Evolutionary conservation across 306 rosid species (phyloP), one percentile per base, ranked within the genome.

Genomic region (Glycine soja): DNA sequence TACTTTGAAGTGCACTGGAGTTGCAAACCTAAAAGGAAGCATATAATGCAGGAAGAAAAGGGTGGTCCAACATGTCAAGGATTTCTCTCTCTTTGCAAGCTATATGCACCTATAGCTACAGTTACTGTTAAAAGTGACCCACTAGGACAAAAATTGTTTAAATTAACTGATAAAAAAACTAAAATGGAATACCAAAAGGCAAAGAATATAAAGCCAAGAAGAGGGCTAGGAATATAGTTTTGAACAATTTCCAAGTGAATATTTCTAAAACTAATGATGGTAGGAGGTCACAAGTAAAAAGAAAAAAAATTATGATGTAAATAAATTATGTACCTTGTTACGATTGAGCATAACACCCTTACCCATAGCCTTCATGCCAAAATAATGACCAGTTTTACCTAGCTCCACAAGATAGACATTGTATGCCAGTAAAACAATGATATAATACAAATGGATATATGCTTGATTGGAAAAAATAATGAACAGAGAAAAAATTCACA

Each of bases 321-420:
- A 38, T 34, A 59, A 36, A 57, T 42, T 48, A 14, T 12, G 42
- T 83, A 93, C 99, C 94, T 95, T 95, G 83, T 95, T 95, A 15
- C 99, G 97, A 70, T 91, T 95, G 72, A 93, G 95, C 98, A 95
- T 95, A 72, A 88, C 81, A 36, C 83, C 75, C 84, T 94, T 94
- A 58, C 92, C 97, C 98, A 94, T 94, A 77, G 98, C 97, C 84
- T 94, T 94, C 98, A 94, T 94, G 82, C 97, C 97, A 76, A 92
- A 94, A 57, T 72, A 43, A 50, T 84, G 91, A 71, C 81, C 90
- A 66, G 89, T 90, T 86, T 89, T 97, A 74, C 85, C 62, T 80
- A 92, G 75, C 87, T 94, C 95, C 62, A 94, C 97, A 83, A 92
- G 81, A 82, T 92, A 94, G 72, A 94, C 95, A 74, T 95, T 95